A percentile compares a stretch with the other conserved stretches of the same genome.
phyloP scores from a whole-genome alignment of 768 basidiomycete species.

The Lentinula aciculospora region DNA sequence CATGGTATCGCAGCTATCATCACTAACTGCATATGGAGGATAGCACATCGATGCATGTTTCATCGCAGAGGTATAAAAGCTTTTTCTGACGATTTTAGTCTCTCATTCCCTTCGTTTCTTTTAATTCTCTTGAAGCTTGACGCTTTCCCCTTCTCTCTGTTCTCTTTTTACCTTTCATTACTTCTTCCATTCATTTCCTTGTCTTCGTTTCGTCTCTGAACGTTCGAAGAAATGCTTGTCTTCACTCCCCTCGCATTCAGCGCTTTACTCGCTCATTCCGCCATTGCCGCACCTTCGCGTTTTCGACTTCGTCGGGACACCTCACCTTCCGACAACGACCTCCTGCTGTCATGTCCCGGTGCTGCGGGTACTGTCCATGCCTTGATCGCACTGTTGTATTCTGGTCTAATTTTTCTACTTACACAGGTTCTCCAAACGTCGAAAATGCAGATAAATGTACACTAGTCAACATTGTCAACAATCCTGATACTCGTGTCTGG shows the following conservation, averaged over 20 bases:
- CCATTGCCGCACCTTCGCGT: not conserved
- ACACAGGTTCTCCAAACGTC: slow-evolving; percentile 6
- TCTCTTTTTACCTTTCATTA: no score
- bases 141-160: not conserved
- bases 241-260: not conserved
- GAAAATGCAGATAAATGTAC: slow-evolving; percentile 8
- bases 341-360: slow-evolving; percentile 2
- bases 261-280: not conserved
- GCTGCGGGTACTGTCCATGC: not conserved
- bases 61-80: no score
- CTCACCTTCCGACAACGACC: slow-evolving; percentile 1
- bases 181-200: no score
- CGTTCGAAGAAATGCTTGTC: not conserved
- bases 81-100: not conserved
- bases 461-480: slow-evolving; percentile 8
- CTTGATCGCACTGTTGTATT: not conserved
- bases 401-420: not conserved
- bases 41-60: no score
- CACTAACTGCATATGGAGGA: no score
- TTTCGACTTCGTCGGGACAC: not conserved
- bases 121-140: not conserved
- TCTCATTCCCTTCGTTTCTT: not conserved
- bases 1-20: no score
- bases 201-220: not conserved
- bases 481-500: slow-evolving; percentile 5